A percentile compares a stretch with the other conserved stretches of the same genome.
Conservation (phyloP, 306 rosid genomes). For the Sphenostylis stenocarpa region DNA sequence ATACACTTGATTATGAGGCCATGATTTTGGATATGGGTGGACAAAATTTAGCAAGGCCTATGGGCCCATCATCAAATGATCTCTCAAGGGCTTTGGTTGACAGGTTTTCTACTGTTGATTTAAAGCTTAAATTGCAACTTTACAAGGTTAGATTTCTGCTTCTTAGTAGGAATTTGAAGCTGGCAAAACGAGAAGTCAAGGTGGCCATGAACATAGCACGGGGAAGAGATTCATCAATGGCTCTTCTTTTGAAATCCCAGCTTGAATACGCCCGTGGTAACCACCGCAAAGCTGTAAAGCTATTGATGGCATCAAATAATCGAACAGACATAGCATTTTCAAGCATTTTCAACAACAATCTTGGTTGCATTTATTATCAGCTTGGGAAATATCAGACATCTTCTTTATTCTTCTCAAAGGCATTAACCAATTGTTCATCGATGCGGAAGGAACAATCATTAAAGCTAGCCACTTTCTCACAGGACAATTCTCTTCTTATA, state of each 20-base stretch:
- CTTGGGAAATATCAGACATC: slow-evolving; percentile 93
- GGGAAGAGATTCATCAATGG: slow-evolving; percentile 85
- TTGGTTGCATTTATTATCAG: slow-evolving; percentile 95
- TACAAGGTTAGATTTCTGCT: slow-evolving; percentile 91
- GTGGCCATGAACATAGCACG: slow-evolving; percentile 93
- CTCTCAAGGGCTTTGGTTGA: slow-evolving; percentile 64
- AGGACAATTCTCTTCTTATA: slow-evolving; percentile 83
- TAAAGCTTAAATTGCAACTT: slow-evolving; percentile 92
- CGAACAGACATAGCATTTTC: slow-evolving; percentile 69
- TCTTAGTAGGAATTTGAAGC: slow-evolving; percentile 85
- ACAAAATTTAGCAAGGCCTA: slow-evolving; percentile 63
- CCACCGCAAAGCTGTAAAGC: slow-evolving; percentile 95
- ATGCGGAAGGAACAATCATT: slow-evolving; percentile 76
- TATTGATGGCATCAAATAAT: slow-evolving; percentile 83
- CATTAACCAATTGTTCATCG: slow-evolving; percentile 69
- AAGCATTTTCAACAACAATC: slow-evolving; percentile 85
- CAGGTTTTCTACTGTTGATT: slow-evolving; percentile 69
- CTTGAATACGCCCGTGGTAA: slow-evolving; percentile 97
- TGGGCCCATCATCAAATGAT: slow-evolving; percentile 65
- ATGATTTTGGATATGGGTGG: slow-evolving; percentile 68
- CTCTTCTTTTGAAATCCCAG: slow-evolving; percentile 93
- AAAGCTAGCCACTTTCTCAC: slow-evolving; percentile 70
- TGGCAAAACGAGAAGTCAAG: slow-evolving; percentile 96
- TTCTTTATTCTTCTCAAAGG: slow-evolving; percentile 84
- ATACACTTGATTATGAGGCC: slow-evolving; percentile 75